Conservation (phyloP, 371 early-diverging fungal species). For the Mucor plumbeus region DNA sequence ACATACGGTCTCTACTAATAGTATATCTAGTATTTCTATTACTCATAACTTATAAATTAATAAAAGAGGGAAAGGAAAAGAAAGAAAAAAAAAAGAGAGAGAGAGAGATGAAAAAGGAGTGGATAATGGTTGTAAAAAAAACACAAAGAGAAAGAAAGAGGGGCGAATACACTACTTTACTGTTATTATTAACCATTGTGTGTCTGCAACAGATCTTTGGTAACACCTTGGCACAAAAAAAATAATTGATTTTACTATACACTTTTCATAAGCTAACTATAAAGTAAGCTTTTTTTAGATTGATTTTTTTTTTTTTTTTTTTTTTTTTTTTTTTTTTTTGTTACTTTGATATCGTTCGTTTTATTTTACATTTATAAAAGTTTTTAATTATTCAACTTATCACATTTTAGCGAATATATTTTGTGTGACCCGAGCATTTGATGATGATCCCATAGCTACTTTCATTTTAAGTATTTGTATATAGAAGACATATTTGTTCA, state of each 20-base stretch:
- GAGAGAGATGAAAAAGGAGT: slow-evolving; percentile 1
- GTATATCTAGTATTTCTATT: slow-evolving; percentile 25
- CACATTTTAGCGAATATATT: not conserved
- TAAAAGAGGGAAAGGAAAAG: not conserved
- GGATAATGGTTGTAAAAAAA: slow-evolving; percentile 4
- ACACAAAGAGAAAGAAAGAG: not conserved
- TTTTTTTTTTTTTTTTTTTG: too few species aligned
- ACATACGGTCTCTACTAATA: slow-evolving; percentile 29
- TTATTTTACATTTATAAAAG: not conserved
- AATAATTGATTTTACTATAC: not conserved
- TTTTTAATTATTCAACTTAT: too few species aligned
- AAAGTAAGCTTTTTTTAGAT: not conserved
- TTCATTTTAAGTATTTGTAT: not conserved
- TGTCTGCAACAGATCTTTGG: not conserved
- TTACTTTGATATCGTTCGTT: not conserved
- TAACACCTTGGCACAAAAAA: slow-evolving; percentile 5
- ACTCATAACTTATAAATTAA: slow-evolving; percentile 5
- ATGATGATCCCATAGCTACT: not conserved
- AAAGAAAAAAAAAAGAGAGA: slow-evolving; percentile 1
- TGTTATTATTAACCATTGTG: not conserved
- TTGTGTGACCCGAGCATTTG: not conserved
- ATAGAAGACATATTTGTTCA: not conserved
- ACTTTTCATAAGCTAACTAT: not conserved
- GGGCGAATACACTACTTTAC: slow-evolving; percentile 4
- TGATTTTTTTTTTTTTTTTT: too few species aligned